Percentiles rank a stretch among this genome's conserved stretches.
These are phyloP conservation scores for Ophiostoma quercus DNA, from an alignment of 2,329 filamentous ascomycete species.

Conservation along the genomic window DNA sequence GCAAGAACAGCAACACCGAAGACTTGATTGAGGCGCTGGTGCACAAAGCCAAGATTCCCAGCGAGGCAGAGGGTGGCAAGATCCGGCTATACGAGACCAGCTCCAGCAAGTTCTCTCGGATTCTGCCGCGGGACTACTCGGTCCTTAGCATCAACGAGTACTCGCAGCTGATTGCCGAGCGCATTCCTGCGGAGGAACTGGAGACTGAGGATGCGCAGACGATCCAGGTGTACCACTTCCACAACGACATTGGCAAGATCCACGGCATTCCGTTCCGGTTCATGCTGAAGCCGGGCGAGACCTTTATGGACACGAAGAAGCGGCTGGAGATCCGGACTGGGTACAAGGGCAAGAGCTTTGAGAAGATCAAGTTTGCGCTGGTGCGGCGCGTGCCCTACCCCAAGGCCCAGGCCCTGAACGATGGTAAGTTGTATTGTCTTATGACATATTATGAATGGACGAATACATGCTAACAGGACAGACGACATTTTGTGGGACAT, in stretches of 20 bases:
- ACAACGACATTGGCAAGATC: conserved; percentile 75
- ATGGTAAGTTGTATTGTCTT: conserved; percentile 60
- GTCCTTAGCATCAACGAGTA: conserved; percentile 86
- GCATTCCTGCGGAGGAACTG: conserved; percentile 67
- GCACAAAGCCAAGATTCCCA: conserved; percentile 73
- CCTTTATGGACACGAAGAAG: conserved; percentile 87
- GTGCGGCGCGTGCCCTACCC: conserved; percentile 67
- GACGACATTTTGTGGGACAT: conserved; percentile 56
- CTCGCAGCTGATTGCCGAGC: conserved; percentile 73
- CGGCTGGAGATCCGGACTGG: conserved; percentile 88
- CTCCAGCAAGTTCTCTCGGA: conserved; percentile 76
- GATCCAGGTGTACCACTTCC: conserved; percentile 85
- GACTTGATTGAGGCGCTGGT: conserved; percentile 72
- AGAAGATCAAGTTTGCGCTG: conserved; percentile 95
- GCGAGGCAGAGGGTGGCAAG: conserved; percentile 62
- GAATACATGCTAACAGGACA: conserved; percentile 34
- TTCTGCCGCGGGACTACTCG: conserved; percentile 62
- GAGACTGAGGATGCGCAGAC: conserved; percentile 54
- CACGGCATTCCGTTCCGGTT: conserved; percentile 93
- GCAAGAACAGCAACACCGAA: conserved; percentile 74
- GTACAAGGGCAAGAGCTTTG: conserved; percentile 95
- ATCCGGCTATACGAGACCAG: conserved; percentile 81
- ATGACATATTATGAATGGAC: not conserved
- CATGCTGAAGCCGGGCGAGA: conserved; percentile 75
- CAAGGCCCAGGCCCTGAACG: conserved; percentile 75